Percentiles rank a stretch among this genome's conserved stretches.
These are phyloP conservation scores for Wickerhamiella galacta DNA, from an alignment of 805 yeast genomes.

Conservation along the genomic window DNA sequence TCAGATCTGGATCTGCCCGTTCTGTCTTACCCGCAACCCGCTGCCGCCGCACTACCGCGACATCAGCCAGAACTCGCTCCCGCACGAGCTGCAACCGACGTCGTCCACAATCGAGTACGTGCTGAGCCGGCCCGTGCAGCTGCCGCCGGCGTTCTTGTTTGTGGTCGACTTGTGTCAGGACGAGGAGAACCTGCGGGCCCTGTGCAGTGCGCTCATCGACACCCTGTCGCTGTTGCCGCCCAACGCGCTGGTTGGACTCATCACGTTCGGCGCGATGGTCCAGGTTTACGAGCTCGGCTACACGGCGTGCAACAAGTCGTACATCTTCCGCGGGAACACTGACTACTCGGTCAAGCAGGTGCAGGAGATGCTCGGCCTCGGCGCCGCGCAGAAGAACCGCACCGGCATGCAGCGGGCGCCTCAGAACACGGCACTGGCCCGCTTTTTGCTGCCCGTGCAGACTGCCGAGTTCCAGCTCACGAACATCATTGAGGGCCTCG, in stretches of 20 bases:
- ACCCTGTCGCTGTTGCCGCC: constrained; percentile 66
- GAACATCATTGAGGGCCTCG: constrained; percentile 57
- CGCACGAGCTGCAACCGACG: constrained; percentile 55
- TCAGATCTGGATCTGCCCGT: constrained; percentile 70
- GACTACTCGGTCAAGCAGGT: constrained; percentile 46
- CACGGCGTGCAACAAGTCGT: constrained; percentile 52
- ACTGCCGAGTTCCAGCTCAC: constrained; percentile 73
- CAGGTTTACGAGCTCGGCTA: constrained; percentile 73
- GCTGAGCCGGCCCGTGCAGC: constrained; percentile 58
- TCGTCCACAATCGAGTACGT: constrained; percentile 75
- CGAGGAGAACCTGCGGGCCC: constrained; percentile 65
- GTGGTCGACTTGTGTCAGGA: constrained; percentile 85
- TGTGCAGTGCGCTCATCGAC: constrained; percentile 64
- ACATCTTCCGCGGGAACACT: constrained; percentile 76
- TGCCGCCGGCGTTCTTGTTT: constrained; percentile 75
- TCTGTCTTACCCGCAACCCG: constrained; percentile 62
- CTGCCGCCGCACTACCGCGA: constrained; percentile 71
- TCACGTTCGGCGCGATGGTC: constrained; percentile 81
- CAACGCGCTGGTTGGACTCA: constrained; percentile 71
- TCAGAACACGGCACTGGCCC: constrained; percentile 29
- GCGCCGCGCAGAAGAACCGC: constrained; percentile 4
- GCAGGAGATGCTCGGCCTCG: constrained; percentile 44
- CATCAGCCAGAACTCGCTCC: constrained; percentile 58
- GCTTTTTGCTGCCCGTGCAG: constrained; percentile 59
- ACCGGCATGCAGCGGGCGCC: constrained; percentile 14